Evolutionary conservation across 352 stramenopile species (phyloP), one percentile per base, ranked within the genome.

Genomic region (Phytophthora sp.): DNA sequence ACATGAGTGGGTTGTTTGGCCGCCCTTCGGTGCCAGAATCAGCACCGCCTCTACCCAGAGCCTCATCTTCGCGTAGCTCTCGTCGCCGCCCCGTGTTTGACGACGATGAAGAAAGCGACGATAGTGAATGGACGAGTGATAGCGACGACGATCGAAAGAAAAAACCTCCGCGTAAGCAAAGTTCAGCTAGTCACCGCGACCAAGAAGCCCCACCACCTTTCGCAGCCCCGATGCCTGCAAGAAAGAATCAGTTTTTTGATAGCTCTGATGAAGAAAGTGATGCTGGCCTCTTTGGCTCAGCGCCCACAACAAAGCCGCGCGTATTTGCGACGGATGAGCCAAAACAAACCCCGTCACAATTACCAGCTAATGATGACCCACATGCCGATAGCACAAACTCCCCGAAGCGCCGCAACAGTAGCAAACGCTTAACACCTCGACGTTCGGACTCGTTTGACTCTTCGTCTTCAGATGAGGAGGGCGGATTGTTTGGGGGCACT

Each of bases 201-300:
- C 70, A 62, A 41, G 55, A 65, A 45, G 44, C 53, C 12, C 61
- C 63, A 30, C 39, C 69, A 28, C 55, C 65, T 17, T 57, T 69
- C 48, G 59, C 64, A 20, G 54, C 56, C 5, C 64, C 73, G 23
- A 54, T 49, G 9, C 43, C 58, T 5, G 45, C 59, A 43, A 65
- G 55, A 59, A 86, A 79, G 21, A 67, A 66, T 1, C 76, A 79
- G 24, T 84, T 87, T 37, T 77, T 86, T 21, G 79, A 87, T 31
- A 86, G 70, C 24, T 89, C 79, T 4, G 75, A 86, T 15, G 79
- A 85, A 28, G 81, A 89, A 37, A 84, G 72, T 27, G 82, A 90
- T 23, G 71, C 65, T n/a, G 79, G 74, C 6, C 55, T 92, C 3
- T 92, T 91, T 52, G 79, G 81, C 1, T 55, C 62, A 0, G 37